These are phyloP conservation scores for Hypoxylon fuscum DNA, from an alignment of 495 filamentous ascomycete species.

Conservation along the genomic window DNA sequence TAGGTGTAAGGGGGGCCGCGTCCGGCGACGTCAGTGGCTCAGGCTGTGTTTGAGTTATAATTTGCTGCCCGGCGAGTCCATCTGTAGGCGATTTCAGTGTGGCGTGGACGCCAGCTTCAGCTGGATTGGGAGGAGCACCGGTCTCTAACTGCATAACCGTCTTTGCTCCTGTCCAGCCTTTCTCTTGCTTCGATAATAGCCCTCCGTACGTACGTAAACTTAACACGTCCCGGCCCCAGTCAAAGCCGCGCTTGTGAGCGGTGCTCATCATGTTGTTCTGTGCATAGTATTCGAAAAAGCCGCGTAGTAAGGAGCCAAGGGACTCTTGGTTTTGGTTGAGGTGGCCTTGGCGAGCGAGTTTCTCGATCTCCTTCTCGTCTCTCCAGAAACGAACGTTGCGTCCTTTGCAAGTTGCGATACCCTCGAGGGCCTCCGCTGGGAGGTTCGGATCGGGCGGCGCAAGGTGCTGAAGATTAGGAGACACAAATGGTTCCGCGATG, in stretches of 20 bases:
- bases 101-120: slow-evolving; percentile 26
- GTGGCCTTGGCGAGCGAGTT: slow-evolving; percentile 57
- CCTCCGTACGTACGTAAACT: slow-evolving; percentile 77
- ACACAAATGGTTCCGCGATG: slow-evolving; percentile 76
- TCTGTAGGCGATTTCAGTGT: slow-evolving; percentile 16
- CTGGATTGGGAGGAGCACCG: slow-evolving; percentile 13
- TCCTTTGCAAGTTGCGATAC: slow-evolving; percentile 60
- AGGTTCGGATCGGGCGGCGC: slow-evolving; percentile 54
- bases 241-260: slow-evolving; percentile 60
- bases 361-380: slow-evolving; percentile 68
- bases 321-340: slow-evolving; percentile 68
- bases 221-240: slow-evolving; percentile 75
- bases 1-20: not conserved
- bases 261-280: slow-evolving; percentile 56
- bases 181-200: slow-evolving; percentile 71
- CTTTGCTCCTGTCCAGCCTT: slow-evolving; percentile 80
- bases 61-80: slow-evolving; percentile 7
- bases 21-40: slow-evolving; percentile 10
- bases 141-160: slow-evolving; percentile 54
- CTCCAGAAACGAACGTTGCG: slow-evolving; percentile 73
- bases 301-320: slow-evolving; percentile 71
- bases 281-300: slow-evolving; percentile 86
- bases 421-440: slow-evolving; percentile 50
- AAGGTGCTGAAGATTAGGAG: slow-evolving; percentile 76
- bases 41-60: slow-evolving; percentile 1